Base-by-base conservation (phyloP, 2,329 filamentous ascomycete genomes). In the Nothomitra cinnamomea region DNA sequence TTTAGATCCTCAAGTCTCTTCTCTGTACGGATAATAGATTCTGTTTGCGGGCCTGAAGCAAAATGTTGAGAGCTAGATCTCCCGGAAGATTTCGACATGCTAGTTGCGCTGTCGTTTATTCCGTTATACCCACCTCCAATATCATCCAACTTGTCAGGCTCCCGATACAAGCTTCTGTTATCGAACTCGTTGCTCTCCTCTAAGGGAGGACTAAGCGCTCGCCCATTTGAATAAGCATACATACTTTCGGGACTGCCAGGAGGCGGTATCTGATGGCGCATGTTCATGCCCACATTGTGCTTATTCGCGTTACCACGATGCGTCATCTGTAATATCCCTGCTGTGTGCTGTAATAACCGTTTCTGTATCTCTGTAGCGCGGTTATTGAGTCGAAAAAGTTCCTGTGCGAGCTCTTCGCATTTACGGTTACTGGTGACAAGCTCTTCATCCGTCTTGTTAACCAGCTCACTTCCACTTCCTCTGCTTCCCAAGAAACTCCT, bases 251-350 rank as follows among this genome's bases (percentile, higher is more conserved):
- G 83, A 60, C 83, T 88, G 53, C 83, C 80, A 4, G 83, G 84
- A 57, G 86, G 66, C 47, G 58, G 57, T 53, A 58, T 56, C 45
- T 66, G 55, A 25, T 54, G 79, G 19, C 76, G 78, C 41, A 72
- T 68, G 6, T 70, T 65, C n/a, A 22, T 22, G 17, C 45, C 45
- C 10, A 24, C 19, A 19, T 5, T 24, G 6, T 49, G 24, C 59
- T 77, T 78, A 61, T 78, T 83, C 55, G 74, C 72, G n/a, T 83
- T 73, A 0, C 78, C 80, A 60, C 83, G 84, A 67, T 96, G 89
- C 7, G 89, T 94, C 66, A 94, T 77, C 64, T 95, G 88, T 53
- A 98, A 71, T 40, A 98, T 86, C 45, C 87, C 90, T 13, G 92
- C 89, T 0, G 90, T 96, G 65, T 98, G 92, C 65, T 90, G 82